These are phyloP conservation scores for Colletotrichum sp. DNA, from an alignment of 2,329 filamentous ascomycete genomes.

Conservation along the genomic window DNA sequence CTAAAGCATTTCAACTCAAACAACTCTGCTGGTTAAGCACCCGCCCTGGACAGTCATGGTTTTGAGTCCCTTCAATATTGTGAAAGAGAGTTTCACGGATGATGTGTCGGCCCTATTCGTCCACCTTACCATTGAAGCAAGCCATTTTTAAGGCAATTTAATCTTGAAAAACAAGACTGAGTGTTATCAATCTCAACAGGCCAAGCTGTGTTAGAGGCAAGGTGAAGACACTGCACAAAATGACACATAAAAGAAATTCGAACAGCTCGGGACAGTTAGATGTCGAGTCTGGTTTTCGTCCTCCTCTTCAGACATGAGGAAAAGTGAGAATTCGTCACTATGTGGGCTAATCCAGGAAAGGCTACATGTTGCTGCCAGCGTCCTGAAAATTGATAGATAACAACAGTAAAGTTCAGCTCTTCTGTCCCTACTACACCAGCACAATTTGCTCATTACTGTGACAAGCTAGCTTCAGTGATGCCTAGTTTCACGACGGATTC, in stretches of 20 bases:
- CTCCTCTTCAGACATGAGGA: background rate
- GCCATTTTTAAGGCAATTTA: background rate
- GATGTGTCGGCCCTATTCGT: background rate
- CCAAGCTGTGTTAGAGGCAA: background rate
- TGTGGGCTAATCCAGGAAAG: too few relatives aligned
- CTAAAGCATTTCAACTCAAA: background rate
- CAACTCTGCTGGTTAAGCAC: background rate
- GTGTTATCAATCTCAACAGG: background rate
- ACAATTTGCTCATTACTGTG: too few relatives aligned
- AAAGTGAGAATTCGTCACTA: background rate
- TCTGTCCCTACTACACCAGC: too few relatives aligned
- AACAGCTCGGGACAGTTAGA: background rate
- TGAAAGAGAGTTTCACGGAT: background rate
- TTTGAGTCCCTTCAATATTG: background rate
- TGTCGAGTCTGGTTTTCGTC: background rate
- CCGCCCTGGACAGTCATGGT: background rate
- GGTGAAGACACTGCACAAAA: background rate
- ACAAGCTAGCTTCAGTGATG: too few relatives aligned
- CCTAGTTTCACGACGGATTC: too few relatives aligned
- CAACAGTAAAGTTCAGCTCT: too few relatives aligned
- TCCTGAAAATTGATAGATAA: too few relatives aligned
- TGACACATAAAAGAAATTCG: background rate
- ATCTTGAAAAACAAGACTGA: background rate
- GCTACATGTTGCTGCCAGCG: too few relatives aligned
- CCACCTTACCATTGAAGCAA: background rate